Evolutionary conservation across 2,329 filamentous ascomycete genomes (phyloP).

Genomic region (Neophaeococcomyces mojaviensis): DNA sequence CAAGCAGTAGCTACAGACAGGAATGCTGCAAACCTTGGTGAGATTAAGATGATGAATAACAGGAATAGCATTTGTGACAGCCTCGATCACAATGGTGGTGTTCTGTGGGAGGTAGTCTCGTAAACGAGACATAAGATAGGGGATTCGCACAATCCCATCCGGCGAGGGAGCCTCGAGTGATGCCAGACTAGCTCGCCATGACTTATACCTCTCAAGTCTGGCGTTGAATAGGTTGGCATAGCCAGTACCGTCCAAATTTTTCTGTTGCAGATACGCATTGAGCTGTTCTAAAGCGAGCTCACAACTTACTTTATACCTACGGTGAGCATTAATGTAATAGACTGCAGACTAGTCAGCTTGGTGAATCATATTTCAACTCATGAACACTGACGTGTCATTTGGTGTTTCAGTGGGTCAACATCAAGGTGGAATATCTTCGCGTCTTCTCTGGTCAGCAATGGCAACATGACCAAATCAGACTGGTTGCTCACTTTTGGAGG

Average conservation of each 20-base stretch:
- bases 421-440: conserved; percentile 59
- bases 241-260: conserved; percentile 6
- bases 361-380: no score
- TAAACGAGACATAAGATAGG: no score
- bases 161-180: conserved; percentile 39
- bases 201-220: conserved; percentile 48
- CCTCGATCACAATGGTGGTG: conserved; percentile 67
- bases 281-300: conserved; percentile 61
- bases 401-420: conserved; percentile 59
- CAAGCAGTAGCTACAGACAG: no score
- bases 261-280: conserved; percentile 46
- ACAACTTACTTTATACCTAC: conserved; percentile 59
- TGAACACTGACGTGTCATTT: conserved; percentile 40
- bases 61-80: conserved; percentile 61
- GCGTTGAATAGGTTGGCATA: conserved; percentile 21
- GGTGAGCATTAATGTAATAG: conserved; percentile 59
- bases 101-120: conserved; percentile 46
- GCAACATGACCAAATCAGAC: conserved; percentile 21
- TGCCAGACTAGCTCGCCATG: conserved; percentile 54
- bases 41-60: conserved; percentile 64
- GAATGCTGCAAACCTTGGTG: conserved; percentile 30
- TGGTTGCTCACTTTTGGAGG: background rate
- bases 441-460: conserved; percentile 22
- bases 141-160: no score
- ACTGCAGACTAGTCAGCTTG: conserved; percentile 39